These are phyloP conservation scores for Saturnispora silvae DNA, from an alignment of 805 yeast species.

Conservation along the genomic window DNA sequence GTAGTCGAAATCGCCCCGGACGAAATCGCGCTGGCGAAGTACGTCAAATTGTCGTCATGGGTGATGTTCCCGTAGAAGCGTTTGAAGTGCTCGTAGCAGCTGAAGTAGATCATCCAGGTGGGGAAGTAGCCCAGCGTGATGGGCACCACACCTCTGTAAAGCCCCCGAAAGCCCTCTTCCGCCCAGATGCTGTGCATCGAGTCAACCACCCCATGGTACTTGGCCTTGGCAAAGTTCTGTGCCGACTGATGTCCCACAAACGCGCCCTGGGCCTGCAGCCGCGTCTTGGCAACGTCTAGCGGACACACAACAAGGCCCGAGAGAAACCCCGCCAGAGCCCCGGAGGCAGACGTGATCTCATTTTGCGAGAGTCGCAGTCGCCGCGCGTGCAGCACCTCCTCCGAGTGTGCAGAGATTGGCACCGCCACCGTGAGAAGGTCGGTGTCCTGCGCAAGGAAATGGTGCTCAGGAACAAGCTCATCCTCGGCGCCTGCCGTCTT, in stretches of 20 bases:
- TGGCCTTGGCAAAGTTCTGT: slow-evolving; percentile 16
- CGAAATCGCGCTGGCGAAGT: slow-evolving; percentile 57
- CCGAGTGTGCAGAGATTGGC: slow-evolving; percentile 12
- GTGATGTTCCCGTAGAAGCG: slow-evolving; percentile 20
- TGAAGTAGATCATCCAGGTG: slow-evolving; percentile 93
- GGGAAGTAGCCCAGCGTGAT: slow-evolving; percentile 90
- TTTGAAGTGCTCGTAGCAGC: slow-evolving; percentile 78
- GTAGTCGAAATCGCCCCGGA: slow-evolving; percentile 86
- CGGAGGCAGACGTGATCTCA: slow-evolving; percentile 67
- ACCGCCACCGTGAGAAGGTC: slow-evolving; percentile 12
- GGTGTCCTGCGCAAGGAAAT: slow-evolving; percentile 11
- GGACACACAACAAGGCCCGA: slow-evolving; percentile 92
- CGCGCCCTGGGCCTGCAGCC: slow-evolving; percentile 86
- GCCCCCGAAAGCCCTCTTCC: slow-evolving; percentile 76
- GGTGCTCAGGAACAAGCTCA: slow-evolving; percentile 10
- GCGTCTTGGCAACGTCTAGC: slow-evolving; percentile 87
- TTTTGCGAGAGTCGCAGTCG: slow-evolving; percentile 16
- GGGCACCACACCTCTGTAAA: slow-evolving; percentile 89
- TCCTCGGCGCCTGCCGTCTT: slow-evolving; percentile 3
- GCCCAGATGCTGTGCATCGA: slow-evolving; percentile 54
- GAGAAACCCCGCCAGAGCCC: slow-evolving; percentile 88
- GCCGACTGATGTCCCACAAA: slow-evolving; percentile 17
- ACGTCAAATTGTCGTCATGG: slow-evolving; percentile 26
- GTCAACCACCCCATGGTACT: slow-evolving; percentile 50
- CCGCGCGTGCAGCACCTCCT: slow-evolving; percentile 9